Evolutionary conservation across 345 rosid genomes (phyloP), one percentile per base, ranked within the genome.

Genomic region (Citrus maxima): DNA sequence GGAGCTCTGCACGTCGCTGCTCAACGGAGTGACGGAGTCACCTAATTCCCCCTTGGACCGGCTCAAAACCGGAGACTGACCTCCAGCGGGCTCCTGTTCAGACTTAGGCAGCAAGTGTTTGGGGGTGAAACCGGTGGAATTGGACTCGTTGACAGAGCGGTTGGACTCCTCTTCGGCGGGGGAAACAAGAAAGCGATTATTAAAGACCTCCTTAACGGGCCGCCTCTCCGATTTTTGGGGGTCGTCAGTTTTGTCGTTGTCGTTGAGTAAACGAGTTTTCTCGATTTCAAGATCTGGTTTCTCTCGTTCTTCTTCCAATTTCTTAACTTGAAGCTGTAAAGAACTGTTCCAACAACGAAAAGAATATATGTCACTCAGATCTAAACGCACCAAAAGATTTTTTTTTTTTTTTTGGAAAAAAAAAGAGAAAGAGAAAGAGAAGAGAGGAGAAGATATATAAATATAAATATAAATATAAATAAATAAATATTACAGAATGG

Each of bases 101-200:
- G 51, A 46, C 5, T 13, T 46, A 46, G 51, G 51, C 18, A 0
- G 51, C 5, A 46, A 46, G 51, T 46, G 51, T 46, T 46, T 46
- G 51, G 51, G 51, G 51, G 5, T 10, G 16, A 85, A 81, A 32
- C 79, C 89, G 2, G 95, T 90, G n/a, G 95, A 93, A 82, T 91
- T 93, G 58, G 97, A 93, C 85, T 88, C 97, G 85, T 91, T 93
- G 30, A 88, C 89, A 42, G 95, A 93, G 76, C 91, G 82, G 49
- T 12, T 12, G 49, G 49, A 42, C 12, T 10, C 49, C 49, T 42
- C 49, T 42, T 42, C 51, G 0, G 1, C 5, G 1, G 18, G 18
- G 18, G 51, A 46, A 1, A 46, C 51, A 46, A 13, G 51, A 46
- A 46, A 13, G 51, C 51, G 51, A 46, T 46, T 46, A 46, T 46